Base-by-base conservation (phyloP, 768 basidiomycete genomes). In the Russula earlei region DNA sequence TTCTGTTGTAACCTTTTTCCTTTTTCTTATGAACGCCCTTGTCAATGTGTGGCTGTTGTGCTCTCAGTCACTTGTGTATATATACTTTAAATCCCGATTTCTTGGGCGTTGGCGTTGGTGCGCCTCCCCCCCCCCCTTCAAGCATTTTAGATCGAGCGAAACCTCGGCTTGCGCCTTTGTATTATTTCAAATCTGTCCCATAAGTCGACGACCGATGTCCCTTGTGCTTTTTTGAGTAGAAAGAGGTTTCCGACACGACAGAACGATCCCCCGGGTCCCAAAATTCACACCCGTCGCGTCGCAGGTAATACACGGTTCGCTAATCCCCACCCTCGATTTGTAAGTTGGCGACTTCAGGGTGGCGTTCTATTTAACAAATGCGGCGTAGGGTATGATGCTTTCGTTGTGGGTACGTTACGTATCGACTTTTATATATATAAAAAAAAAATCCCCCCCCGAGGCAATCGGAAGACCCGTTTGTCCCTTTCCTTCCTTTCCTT, bases 41-140 rank as follows among this genome's bases (percentile, higher is more conserved):
- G 15, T 25, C 29, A 10, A 34, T 40, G 36, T 56, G 25, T 51
- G 36, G 47, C 3, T 58, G 52, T 49, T 19, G 27, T 38, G 12
- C 31, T 58, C 17, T 56, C 36, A 10, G 22, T 51, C 42, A 49
- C 34, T 31, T 31, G 29, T 56, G 55, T 51, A 56, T 33, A 54
- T 58, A 58, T 47, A 46, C 25, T 46, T 54, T n/a, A n/a, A 54
- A 49, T 49, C 34, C 56, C 5, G 12, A 22, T 20, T 20, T 44
- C 19, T 22, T 41, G 17, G 38, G 19, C 11, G 7, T 41, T 34
- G 44, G 3, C 25, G 22, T 17, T 25, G 34, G n/a, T n/a, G n/a
- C n/a, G n/a, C n/a, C n/a, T n/a, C n/a, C n/a, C n/a, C n/a, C 9
- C 31, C 36, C 3, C 9, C 31, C 27, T 17, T 33, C 17, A 4